Conservation (phyloP, 148 eudicot genomes). For the Rhododendron mucronatum region DNA sequence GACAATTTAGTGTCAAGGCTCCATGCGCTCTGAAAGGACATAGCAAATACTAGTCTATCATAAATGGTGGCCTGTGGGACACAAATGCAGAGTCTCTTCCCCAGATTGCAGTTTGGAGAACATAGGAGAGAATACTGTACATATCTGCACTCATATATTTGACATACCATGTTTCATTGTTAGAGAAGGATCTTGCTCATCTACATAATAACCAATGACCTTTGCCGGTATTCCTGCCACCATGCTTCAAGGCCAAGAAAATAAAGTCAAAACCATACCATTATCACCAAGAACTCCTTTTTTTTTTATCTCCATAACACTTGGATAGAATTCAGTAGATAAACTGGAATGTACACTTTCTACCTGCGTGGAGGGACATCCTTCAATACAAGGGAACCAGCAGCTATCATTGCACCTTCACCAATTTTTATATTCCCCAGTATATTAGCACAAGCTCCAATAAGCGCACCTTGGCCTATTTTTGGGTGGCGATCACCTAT, state of each 20-base stretch:
- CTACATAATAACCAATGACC: slow-evolving; percentile 56
- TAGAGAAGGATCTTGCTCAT: slow-evolving; percentile 53
- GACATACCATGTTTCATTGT: slow-evolving; percentile 59
- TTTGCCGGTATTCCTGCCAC: slow-evolving; percentile 63
- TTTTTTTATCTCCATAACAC: neutral
- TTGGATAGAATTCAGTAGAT: neutral
- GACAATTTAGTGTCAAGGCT: neutral
- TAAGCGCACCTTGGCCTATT: slow-evolving; percentile 56
- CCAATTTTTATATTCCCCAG: slow-evolving; percentile 55
- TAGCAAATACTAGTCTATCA: neutral
- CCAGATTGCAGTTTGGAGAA: neutral
- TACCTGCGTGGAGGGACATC: slow-evolving; percentile 61
- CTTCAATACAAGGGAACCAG: slow-evolving; percentile 57
- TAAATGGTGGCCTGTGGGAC: neutral
- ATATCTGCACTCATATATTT: neutral
- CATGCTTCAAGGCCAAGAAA: slow-evolving; percentile 34
- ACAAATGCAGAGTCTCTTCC: neutral
- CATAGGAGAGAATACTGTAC: neutral
- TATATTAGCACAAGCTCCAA: slow-evolving; percentile 60
- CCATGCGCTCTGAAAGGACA: neutral
- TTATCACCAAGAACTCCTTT: neutral
- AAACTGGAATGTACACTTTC: neutral
- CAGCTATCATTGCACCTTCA: slow-evolving; percentile 67
- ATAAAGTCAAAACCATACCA: neutral
- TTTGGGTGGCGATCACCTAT: slow-evolving; percentile 65